Evolutionary conservation across 2,329 filamentous ascomycete genomes (phyloP).

Genomic region (Venturia pyrina): DNA sequence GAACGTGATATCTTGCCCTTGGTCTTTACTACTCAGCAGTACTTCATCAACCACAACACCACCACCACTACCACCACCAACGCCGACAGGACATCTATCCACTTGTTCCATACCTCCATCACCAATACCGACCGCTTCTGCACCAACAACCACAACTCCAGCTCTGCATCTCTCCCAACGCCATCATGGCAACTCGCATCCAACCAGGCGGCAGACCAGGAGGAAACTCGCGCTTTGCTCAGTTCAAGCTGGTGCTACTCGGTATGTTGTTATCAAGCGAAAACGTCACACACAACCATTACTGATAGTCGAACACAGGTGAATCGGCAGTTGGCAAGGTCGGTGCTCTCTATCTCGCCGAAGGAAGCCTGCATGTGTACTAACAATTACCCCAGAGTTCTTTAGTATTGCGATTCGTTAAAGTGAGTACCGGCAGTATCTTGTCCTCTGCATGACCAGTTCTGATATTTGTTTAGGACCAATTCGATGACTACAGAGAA

Average conservation of each 20-base stretch:
- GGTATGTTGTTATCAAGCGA: slow-evolving; percentile 47
- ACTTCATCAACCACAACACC: neutral
- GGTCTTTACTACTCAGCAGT: neutral
- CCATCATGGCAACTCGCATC: slow-evolving; percentile 73
- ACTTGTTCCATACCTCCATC: neutral
- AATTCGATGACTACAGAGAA: slow-evolving; percentile 98
- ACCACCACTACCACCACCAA: neutral
- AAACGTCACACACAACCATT: neutral
- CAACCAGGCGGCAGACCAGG: slow-evolving; percentile 57
- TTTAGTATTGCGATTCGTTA: slow-evolving; percentile 94
- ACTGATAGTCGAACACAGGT: slow-evolving; percentile 44
- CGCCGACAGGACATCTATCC: neutral
- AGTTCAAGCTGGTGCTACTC: slow-evolving; percentile 96
- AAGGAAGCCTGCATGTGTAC: slow-evolving; percentile 12
- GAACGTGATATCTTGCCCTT: neutral
- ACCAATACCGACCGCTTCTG: neutral
- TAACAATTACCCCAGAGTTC: slow-evolving; percentile 60
- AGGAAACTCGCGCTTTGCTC: slow-evolving; percentile 66
- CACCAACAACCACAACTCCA: slow-evolving; percentile 15
- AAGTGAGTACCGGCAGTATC: slow-evolving; percentile 48
- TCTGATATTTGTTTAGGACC: slow-evolving; percentile 53
- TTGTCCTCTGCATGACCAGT: neutral
- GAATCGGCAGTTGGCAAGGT: slow-evolving; percentile 99
- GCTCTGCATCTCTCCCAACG: slow-evolving; percentile 10
- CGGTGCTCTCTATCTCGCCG: slow-evolving; percentile 19